Conservation (phyloP, 768 basidiomycete genomes). For the Leccinum imitatum region DNA sequence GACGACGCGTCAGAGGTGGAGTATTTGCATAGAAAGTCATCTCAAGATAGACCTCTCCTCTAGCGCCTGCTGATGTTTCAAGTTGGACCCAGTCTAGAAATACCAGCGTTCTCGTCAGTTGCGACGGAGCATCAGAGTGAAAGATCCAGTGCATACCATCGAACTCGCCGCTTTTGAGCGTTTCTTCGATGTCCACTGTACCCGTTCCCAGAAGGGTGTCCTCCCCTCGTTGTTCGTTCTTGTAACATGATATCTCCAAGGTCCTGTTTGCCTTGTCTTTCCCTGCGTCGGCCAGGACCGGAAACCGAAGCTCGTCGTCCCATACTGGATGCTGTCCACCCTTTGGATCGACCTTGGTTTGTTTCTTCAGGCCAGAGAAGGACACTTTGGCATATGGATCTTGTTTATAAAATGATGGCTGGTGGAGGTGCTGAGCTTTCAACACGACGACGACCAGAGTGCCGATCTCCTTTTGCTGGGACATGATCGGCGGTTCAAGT, state of each 20-base stretch:
- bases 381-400: slow-evolving; percentile 76
- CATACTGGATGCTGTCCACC: slow-evolving; percentile 94
- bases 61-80: slow-evolving; percentile 55
- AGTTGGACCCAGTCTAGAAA: slow-evolving; percentile 71
- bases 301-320: slow-evolving; percentile 86
- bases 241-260: slow-evolving; percentile 75
- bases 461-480: slow-evolving; percentile 55
- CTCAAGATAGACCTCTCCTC: slow-evolving; percentile 89
- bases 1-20: slow-evolving; percentile 51
- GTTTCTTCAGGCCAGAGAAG: slow-evolving; percentile 60
- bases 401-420: slow-evolving; percentile 86
- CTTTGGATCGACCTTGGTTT: slow-evolving; percentile 72
- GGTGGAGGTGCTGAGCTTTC: slow-evolving; percentile 83
- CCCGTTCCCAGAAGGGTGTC: slow-evolving; percentile 77
- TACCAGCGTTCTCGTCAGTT: slow-evolving; percentile 5
- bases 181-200: slow-evolving; percentile 72
- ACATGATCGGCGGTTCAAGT: slow-evolving; percentile 15
- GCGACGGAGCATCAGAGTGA: not conserved
- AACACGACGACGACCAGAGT: slow-evolving; percentile 84
- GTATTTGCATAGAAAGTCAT: slow-evolving; percentile 88
- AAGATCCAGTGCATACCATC: slow-evolving; percentile 64
- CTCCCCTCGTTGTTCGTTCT: slow-evolving; percentile 70
- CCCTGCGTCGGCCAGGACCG: slow-evolving; percentile 59
- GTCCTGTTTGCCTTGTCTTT: slow-evolving; percentile 48
- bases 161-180: slow-evolving; percentile 83